A percentile compares a stretch with the other conserved stretches of the same genome.
Conservation (phyloP, 2,329 filamentous ascomycete species). For the Emericellopsis cladophorae region DNA sequence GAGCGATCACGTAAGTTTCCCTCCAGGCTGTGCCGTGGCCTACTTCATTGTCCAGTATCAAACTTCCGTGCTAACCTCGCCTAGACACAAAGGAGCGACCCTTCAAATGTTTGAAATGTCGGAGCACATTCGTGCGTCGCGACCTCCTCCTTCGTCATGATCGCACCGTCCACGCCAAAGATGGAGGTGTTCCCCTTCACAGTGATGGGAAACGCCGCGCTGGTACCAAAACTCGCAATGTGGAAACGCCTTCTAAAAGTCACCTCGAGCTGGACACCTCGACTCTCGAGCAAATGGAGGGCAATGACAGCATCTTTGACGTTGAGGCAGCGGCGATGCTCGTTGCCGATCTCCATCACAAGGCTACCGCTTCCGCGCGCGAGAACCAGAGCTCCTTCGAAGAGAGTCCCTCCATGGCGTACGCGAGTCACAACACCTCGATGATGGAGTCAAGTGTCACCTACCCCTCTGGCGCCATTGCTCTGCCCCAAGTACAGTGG, state of each 20-base stretch:
- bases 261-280: slow-evolving; percentile 71
- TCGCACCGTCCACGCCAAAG: slow-evolving; percentile 95
- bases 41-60: slow-evolving; percentile 2
- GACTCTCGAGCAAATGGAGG: slow-evolving; percentile 84
- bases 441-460: slow-evolving; percentile 68
- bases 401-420: slow-evolving; percentile 49
- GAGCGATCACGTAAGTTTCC: slow-evolving; percentile 86
- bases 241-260: slow-evolving; percentile 58
- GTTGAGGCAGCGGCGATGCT: slow-evolving; percentile 97
- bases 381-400: slow-evolving; percentile 43
- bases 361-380: slow-evolving; percentile 64
- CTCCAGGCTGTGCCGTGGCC: slow-evolving; percentile 2
- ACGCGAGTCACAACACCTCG: slow-evolving; percentile 57
- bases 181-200: slow-evolving; percentile 85
- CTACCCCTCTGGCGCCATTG: slow-evolving; percentile 68
- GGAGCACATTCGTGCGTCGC: slow-evolving; percentile 95
- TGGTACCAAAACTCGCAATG: slow-evolving; percentile 52
- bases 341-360: slow-evolving; percentile 96
- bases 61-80: slow-evolving; percentile 11
- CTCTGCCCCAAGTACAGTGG: slow-evolving; percentile 81
- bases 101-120: slow-evolving; percentile 97
- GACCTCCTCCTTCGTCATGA: slow-evolving; percentile 95
- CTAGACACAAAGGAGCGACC: slow-evolving; percentile 96
- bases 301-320: slow-evolving; percentile 83
- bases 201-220: slow-evolving; percentile 86